Conservation (phyloP, 345 rosid genomes). For the Eucalyptus caleyi region DNA sequence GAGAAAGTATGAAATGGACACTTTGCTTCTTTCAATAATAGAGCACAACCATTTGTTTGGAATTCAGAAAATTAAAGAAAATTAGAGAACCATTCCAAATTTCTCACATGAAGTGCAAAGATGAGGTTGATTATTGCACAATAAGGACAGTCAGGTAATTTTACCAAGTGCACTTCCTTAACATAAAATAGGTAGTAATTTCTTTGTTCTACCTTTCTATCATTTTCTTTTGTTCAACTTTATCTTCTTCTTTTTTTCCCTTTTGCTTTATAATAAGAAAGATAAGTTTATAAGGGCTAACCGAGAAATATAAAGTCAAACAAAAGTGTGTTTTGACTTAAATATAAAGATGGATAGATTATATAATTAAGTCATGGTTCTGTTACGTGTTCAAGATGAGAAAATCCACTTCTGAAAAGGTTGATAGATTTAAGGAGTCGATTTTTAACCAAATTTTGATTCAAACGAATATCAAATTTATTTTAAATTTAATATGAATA, state of each 20-base stretch:
- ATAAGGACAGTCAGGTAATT: not conserved
- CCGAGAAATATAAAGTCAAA: not conserved
- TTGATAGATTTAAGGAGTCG: not conserved
- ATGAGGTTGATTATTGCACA: not conserved
- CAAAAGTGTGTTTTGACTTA: not conserved
- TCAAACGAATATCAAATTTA: not conserved
- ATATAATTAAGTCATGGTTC: not conserved
- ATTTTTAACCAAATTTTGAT: not conserved
- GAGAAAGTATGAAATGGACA: not conserved
- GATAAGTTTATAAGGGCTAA: not conserved
- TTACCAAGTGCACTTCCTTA: too few relatives aligned
- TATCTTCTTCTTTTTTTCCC: not conserved
- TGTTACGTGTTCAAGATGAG: too few relatives aligned
- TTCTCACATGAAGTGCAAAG: not conserved
- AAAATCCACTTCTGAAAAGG: not conserved
- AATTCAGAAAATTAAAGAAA: too few relatives aligned
- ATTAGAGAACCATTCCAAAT: not conserved
- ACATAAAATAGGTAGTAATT: not conserved
- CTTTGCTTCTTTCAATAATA: not conserved
- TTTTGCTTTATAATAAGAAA: not conserved
- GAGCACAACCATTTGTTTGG: not conserved
- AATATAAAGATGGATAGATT: not conserved
- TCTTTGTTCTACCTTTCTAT: not conserved
- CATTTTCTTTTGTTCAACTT: accelerated
- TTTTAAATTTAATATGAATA: not conserved